Base-by-base conservation (phyloP, 1,284 basidiomycete species). In the Coniophora puteana region DNA sequence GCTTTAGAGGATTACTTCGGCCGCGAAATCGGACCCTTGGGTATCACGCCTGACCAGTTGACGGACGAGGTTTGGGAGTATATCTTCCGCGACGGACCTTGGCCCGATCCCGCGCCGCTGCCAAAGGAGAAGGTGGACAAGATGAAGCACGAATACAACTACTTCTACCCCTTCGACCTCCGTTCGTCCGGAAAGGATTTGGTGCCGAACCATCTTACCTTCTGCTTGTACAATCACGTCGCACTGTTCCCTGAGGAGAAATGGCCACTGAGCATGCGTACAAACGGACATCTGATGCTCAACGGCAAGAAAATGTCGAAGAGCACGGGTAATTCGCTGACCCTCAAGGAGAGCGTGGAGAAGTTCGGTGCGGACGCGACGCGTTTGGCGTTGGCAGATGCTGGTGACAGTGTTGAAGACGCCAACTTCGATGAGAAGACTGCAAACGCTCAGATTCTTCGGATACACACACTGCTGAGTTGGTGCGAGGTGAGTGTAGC, bases 261-360 rank as follows among this genome's bases (percentile, higher is more conserved):
- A 65, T 94, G 91, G 91, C 96, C 96, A 1, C 58, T 78, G 49
- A 83, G 89, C 51, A 92, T 99, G 74, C 85, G 96, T 22, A 86
- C 89, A 43, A 99, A 99, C 61, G 96, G 96, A 0, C 96, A 99
- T 61, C 67, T 99, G 68, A 89, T 95, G 89, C 68, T 99, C 61
- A 99, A 99, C 66, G 95, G 95, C 26, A 89, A 94, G 73, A 99
- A 99, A 76, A 99, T 99, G 96, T 86, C 83, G 44, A 98, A 99
- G 79, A 91, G 89, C 64, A 96, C 90, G 33, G 96, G 92, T 12
- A 93, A 93, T 61, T 87, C 80, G 30, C 66, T 93, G 68, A 93
- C 89, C 1, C 65, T 93, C 55, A 70, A 79, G 37, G 82, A 93
- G 57, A 74, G 81, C 8, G 75, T 93, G 39, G 71, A 79, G 58